Evolutionary conservation across 768 basidiomycete species (phyloP), one percentile per base, ranked within the genome.

Genomic region (Mrakia gelida): DNA sequence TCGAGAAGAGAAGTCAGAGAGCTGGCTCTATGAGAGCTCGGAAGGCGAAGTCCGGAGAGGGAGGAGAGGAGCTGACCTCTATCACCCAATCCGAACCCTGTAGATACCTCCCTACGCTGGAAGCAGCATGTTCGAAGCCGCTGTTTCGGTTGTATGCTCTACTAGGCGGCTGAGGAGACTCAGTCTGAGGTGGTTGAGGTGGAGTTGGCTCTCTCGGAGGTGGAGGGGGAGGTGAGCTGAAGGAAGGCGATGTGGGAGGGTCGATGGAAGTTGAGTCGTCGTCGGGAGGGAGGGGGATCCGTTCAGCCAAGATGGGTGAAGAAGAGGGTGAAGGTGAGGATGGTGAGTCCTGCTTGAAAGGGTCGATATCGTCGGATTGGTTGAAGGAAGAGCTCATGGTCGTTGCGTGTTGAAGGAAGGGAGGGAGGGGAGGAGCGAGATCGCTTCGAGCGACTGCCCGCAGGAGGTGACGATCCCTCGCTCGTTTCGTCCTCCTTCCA

Each of bases 71-170:
- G 67, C 63, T 56, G 41, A 77, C 76, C 76, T 77, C 76, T 9
- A 77, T 77, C 41, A 54, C 30, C 76, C 76, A 77, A n/a, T 52
- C 76, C 13, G 71, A 68, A 54, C 59, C 38, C 34, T 77, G 76
- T 18, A 77, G 71, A 68, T 68, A 68, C 54, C 65, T 28, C 23
- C 59, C 65, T 23, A 75, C 34, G 34, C 75, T 75, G 28, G 63
- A 45, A 23, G 18, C 59, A 28, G 43, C 45, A 32, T 15, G 32
- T 63, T 52, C 56, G 28, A 61, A 32, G 11, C 49, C 49, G 15
- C 49, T 52, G 13, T 52, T 21, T 52, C 49, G 49, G 32, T 73
- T 73, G 56, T 73, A 73, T 5, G 52, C 49, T 73, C 71, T 52
- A 3, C 38, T 72, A 7, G 49, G 43, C 10, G 52, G 1, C 28